phyloP scores from a whole-genome alignment of 2,329 filamentous ascomycete species.

The Fusarium subtropicale region DNA sequence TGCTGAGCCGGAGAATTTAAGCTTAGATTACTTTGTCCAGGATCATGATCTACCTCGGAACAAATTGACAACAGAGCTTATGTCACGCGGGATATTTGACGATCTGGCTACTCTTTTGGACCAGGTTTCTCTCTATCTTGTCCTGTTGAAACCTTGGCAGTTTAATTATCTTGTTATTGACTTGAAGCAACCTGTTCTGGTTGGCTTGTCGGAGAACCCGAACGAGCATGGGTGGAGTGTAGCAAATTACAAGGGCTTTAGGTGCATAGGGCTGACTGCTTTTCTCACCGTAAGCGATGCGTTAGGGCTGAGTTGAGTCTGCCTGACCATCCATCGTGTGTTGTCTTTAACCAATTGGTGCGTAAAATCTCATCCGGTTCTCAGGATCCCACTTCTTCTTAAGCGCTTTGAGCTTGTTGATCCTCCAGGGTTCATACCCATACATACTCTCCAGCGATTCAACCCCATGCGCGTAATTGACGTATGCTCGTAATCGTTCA shows the following conservation, averaged over 20 bases:
- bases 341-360: conserved; percentile 33
- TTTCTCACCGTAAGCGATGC: not conserved
- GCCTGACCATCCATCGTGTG: not conserved
- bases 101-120: conserved; percentile 10
- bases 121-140: not conserved
- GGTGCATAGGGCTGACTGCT: conserved; percentile 12
- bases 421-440: conserved; percentile 50
- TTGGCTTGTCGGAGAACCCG: not conserved
- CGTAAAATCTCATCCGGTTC: conserved; percentile 45
- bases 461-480: conserved; percentile 36
- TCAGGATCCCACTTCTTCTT: conserved; percentile 62
- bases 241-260: not conserved
- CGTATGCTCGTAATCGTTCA: conserved; percentile 23
- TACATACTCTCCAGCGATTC: conserved; percentile 26
- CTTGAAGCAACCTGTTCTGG: not conserved
- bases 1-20: conserved; percentile 13
- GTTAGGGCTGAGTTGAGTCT: conserved; percentile 1
- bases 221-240: not conserved
- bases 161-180: not conserved
- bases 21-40: conserved; percentile 17
- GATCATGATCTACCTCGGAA: not conserved
- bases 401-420: conserved; percentile 56
- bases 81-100: conserved; percentile 9
- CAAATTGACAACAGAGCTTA: conserved; percentile 1
- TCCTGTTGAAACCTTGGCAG: conserved; percentile 1